Conservation (phyloP, 169 alveolate genomes). For the Theileria equi region DNA sequence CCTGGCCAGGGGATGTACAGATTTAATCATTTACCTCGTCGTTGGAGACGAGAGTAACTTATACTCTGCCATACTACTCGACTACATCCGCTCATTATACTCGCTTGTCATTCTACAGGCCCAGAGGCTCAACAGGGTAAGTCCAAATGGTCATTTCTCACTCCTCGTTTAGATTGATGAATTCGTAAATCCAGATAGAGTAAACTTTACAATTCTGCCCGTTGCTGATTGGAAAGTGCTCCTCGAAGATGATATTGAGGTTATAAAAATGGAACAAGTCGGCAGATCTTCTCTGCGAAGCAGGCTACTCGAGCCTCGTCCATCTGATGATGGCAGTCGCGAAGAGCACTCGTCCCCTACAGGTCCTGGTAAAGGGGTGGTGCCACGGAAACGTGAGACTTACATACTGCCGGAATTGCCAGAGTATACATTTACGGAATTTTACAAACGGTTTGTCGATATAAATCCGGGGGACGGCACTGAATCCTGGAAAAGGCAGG, state of each 20-base stretch:
- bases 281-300: too few species aligned
- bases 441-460: too few species aligned
- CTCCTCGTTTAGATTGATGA: background rate
- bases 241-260: slow-evolving; percentile 20
- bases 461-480: too few species aligned
- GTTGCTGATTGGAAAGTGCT: slow-evolving; percentile 27
- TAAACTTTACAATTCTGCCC: slow-evolving; percentile 26
- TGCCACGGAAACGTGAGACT: too few species aligned
- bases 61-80: slow-evolving; percentile 36
- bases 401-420: too few species aligned
- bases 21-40: slow-evolving; percentile 23
- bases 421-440: too few species aligned
- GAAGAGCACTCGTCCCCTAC: too few species aligned
- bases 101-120: slow-evolving; percentile 36
- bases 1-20: slow-evolving; percentile 2
- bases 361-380: too few species aligned
- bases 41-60: slow-evolving; percentile 15
- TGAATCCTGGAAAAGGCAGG: too few species aligned
- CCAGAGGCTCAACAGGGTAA: slow-evolving; percentile 17
- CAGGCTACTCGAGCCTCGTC: too few species aligned
- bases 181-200: slow-evolving; percentile 6
- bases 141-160: background rate
- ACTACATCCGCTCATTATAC: slow-evolving; percentile 42
- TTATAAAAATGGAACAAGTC: too few species aligned
- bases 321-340: too few species aligned